These are phyloP conservation scores for Colletotrichum falcatum DNA, from an alignment of 2,329 filamentous ascomycete species.

Conservation along the genomic window DNA sequence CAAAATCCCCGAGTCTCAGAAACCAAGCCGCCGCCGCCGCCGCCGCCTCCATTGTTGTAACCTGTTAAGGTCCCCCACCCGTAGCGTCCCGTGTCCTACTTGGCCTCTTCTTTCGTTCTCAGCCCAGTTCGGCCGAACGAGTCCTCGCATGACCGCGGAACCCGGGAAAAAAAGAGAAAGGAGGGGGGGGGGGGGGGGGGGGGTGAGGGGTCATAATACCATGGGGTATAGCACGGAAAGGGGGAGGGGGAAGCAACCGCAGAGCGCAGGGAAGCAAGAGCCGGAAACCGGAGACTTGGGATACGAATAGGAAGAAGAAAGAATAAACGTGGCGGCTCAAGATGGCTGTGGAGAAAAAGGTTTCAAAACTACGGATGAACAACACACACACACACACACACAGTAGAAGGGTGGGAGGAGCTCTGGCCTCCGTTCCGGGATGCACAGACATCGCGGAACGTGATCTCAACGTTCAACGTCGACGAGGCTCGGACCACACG, in stretches of 20 bases:
- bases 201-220: not conserved
- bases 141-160: not conserved
- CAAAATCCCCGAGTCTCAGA: not conserved
- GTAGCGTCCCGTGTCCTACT: not conserved
- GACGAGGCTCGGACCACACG: constrained; percentile 24
- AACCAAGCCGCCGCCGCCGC: not conserved
- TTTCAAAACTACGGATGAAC: constrained; percentile 1
- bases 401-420: not conserved
- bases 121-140: not conserved
- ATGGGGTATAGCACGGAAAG: not conserved
- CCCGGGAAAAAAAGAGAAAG: too few species aligned
- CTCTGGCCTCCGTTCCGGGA: constrained; percentile 14
- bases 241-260: not conserved
- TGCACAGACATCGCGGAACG: constrained; percentile 27
- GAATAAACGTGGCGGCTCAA: not conserved
- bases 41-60: not conserved
- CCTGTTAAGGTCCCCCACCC: not conserved
- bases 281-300: not conserved
- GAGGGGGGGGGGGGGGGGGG: too few species aligned
- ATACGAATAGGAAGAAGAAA: not conserved
- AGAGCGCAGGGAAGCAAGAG: not conserved
- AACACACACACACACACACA: too few species aligned
- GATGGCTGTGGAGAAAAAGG: not conserved
- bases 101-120: not conserved
- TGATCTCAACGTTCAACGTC: constrained; percentile 13